phyloP scores from a whole-genome alignment of 2,329 filamentous ascomycete genomes.

The Aspergillus neoniger region DNA sequence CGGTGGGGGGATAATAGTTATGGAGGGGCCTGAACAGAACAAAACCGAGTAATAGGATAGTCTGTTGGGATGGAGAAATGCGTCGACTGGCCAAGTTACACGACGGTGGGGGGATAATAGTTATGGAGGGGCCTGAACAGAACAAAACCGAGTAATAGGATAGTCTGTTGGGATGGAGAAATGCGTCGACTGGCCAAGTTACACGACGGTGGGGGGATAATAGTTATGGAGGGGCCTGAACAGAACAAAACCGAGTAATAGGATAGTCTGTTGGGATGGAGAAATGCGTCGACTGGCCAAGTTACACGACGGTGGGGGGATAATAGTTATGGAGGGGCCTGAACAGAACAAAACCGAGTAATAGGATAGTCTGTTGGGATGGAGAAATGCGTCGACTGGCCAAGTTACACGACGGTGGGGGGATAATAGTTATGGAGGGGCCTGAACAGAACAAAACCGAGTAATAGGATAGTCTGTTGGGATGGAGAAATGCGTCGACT shows the following conservation, averaged over 20 bases:
- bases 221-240: neutral
- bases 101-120: neutral
- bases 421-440: neutral
- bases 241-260: neutral
- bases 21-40: neutral
- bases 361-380: neutral
- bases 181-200: neutral
- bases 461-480: neutral
- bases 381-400: neutral
- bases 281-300: neutral
- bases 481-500: neutral
- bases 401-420: neutral
- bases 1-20: neutral
- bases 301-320: neutral
- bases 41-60: neutral
- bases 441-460: neutral
- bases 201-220: neutral
- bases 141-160: neutral
- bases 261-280: no score
- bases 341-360: neutral
- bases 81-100: neutral
- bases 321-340: neutral
- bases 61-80: neutral
- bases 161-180: no score
- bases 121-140: neutral